Base-by-base conservation (phyloP, 208 protist species). In the Leishmania aethiopica region DNA sequence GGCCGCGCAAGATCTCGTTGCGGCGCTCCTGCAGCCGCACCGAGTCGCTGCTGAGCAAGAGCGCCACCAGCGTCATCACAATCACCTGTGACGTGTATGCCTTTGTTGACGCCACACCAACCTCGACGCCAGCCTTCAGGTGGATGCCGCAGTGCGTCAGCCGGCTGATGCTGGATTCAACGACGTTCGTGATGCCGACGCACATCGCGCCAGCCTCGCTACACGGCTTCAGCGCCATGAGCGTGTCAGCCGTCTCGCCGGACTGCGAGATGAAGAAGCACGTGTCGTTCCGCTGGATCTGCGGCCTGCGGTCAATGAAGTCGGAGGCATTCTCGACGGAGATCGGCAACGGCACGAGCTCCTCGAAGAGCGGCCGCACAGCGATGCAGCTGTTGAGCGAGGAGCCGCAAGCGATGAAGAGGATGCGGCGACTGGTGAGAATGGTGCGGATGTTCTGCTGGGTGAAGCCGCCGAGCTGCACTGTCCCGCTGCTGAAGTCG, bases 71-170 rank as follows among this genome's bases (percentile, higher is more conserved):
- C 32, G 95, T 88, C 35, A 99, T 86, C 0, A 97, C 88, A 4
- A 98, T 82, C 42, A 99, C 89, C 88, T 99, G 98, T 25, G 92
- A 96, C n/a, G 98, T 99, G 90, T 99, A 99, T 8, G 98, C 98
- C 88, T 99, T 99, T 42, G 98, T 99, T 0, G 94, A 98, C 6
- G 98, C 98, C 19, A 99, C 98, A n/a, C 97, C 96, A 17, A 99
- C 97, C 86, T 99, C 98, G 11, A 93, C 88, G 25, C 98, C 98
- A 28, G 96, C 96, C 85, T 99, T 98, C 5, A 99, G 81, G 75
- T 98, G 92, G 0, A 96, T 87, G 60, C 94, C 93, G 79, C 94
- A 98, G 76, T 97, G 83, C 5, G 97, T 96, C 55, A 92, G 78
- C 32, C 98, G 92, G 35, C 93, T 90, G 78, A 99, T 93, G 59